Base-by-base conservation (phyloP, 1,284 basidiomycete genomes). In the Microbotryomycetes sp. region DNA sequence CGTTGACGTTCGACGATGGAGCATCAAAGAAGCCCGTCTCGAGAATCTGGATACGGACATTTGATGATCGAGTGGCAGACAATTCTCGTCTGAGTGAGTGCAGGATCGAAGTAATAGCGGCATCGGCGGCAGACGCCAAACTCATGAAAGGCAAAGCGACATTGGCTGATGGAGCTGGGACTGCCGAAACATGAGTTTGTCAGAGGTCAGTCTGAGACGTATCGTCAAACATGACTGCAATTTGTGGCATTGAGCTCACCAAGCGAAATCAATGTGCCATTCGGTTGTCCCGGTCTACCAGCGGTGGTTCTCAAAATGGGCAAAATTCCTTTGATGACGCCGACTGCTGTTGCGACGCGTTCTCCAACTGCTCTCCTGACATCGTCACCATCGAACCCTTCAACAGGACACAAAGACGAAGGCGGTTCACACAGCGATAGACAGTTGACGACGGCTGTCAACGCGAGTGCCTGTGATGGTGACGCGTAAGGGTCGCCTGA, bases 401-500 rank as follows among this genome's bases (percentile, higher is more conserved):
- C 68, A 53, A 69, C 49, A 3, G 68, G 68, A 22, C 26, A 25
- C 1, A 63, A 59, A 7, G 30, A 22, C 4, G 30, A 49, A 23
- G 36, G 2, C 7, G 36, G 22, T 3, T 47, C 12, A 9, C 56
- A 45, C 42, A 72, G 50, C n/a, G 69, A 59, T 36, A 72, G 63
- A 42, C 56, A 56, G 62, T 73, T 71, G 68, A 73, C 53, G 32
- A 70, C 52, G 51, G 63, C 59, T 9, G 64, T 67, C 30, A 73
- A 64, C 28, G 62, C 60, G 56, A 70, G 68, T 12, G 63, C 52
- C 25, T 66, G 55, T 51, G 71, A 29, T 63, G 76, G 62, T 65
- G 70, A 59, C 4, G 72, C 65, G 71, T 85, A 87, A 2, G 88
- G 88, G 72, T 91, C 89, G 30, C 89, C 88, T 0, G 86, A 78